A percentile compares a stretch with the other conserved stretches of the same genome.
Evolutionary conservation across 2,329 filamentous ascomycete genomes (phyloP).

Genomic region (Beauveria bassiana): DNA sequence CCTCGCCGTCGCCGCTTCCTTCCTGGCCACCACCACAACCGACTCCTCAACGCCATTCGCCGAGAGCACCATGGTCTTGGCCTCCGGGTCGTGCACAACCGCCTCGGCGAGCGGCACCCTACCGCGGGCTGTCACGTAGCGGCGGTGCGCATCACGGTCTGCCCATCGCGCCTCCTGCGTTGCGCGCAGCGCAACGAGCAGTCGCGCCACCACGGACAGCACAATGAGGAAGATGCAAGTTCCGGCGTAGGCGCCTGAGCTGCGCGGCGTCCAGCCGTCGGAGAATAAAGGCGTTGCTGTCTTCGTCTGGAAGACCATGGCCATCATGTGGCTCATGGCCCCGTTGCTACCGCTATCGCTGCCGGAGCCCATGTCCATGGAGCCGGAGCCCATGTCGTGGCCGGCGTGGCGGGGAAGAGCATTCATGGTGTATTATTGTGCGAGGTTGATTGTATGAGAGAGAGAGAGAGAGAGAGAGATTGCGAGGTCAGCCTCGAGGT

Average conservation of each 20-base stretch:
- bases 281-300: constrained; percentile 49
- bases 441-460: not conserved
- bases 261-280: constrained; percentile 63
- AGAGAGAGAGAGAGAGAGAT: not conserved
- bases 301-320: constrained; percentile 53
- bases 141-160: constrained; percentile 61
- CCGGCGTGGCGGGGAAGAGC: constrained; percentile 2
- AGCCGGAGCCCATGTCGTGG: constrained; percentile 1
- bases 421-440: not conserved
- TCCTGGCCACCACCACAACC: constrained; percentile 63
- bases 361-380: constrained; percentile 7
- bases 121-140: constrained; percentile 68
- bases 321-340: constrained; percentile 17
- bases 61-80: constrained; percentile 59
- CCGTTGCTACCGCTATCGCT: not conserved
- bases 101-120: constrained; percentile 51
- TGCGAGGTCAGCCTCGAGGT: not conserved
- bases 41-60: constrained; percentile 76
- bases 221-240: constrained; percentile 87
- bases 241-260: constrained; percentile 66
- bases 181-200: constrained; percentile 64
- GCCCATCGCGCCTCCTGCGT: constrained; percentile 58
- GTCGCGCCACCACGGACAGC: constrained; percentile 62
- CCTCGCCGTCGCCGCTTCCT: constrained; percentile 38
- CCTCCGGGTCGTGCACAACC: constrained; percentile 50